Evolutionary conservation across 768 basidiomycete genomes (phyloP).

Genomic region (Leccinum disarticulatum): DNA sequence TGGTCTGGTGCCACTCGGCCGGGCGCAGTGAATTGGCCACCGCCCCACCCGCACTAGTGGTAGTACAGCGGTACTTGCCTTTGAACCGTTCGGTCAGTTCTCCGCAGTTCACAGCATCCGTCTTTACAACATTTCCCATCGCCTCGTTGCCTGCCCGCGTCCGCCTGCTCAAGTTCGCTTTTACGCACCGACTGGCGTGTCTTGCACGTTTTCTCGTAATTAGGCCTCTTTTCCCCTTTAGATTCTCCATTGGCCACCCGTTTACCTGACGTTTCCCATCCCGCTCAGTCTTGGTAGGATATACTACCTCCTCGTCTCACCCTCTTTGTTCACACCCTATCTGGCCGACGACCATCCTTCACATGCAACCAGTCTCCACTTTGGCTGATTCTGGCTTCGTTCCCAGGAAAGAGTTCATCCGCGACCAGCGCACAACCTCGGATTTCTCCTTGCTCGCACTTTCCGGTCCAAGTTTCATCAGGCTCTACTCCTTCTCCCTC

Average conservation of each 20-base stretch:
- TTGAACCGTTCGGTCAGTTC: background rate
- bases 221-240: constrained; percentile 28
- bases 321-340: constrained; percentile 20
- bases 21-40: background rate
- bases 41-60: background rate
- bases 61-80: background rate
- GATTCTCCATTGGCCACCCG: constrained; percentile 33
- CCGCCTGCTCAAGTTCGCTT: constrained; percentile 12
- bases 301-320: constrained; percentile 27
- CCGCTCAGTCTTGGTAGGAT: constrained; percentile 25
- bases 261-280: constrained; percentile 40
- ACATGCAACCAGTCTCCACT: constrained; percentile 33
- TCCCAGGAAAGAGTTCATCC: constrained; percentile 73
- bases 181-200: constrained; percentile 28
- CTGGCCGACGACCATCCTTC: constrained; percentile 24
- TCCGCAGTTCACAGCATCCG: constrained; percentile 14
- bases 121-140: constrained; percentile 1
- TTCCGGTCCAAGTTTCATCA: constrained; percentile 58
- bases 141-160: constrained; percentile 6
- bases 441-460: constrained; percentile 72
- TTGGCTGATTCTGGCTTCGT: constrained; percentile 51
- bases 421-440: constrained; percentile 52
- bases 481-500: constrained; percentile 68
- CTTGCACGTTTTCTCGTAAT: constrained; percentile 34
- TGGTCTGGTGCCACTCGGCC: background rate